phyloP scores from a whole-genome alignment of 2,329 filamentous ascomycete species.

The Pezicula rhizophila region DNA sequence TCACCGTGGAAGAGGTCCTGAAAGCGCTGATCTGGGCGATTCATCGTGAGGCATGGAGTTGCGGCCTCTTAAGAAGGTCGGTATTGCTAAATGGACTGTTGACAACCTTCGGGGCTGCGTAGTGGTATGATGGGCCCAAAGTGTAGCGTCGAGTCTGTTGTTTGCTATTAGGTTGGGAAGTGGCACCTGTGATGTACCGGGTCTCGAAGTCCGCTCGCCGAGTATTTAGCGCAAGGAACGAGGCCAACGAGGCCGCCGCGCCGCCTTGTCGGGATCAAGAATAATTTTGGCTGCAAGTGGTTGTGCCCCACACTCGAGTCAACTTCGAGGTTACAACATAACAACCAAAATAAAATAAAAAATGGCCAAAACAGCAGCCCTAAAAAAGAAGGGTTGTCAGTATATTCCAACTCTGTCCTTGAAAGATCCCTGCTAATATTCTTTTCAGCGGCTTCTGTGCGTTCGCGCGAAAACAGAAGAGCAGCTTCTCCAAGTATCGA shows the following conservation, averaged over 20 bases:
- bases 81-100: no score
- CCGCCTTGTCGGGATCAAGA: not conserved
- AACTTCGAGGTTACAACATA: not conserved
- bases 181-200: not conserved
- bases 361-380: slow-evolving; percentile 29
- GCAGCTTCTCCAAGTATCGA: slow-evolving; percentile 65
- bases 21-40: slow-evolving; percentile 14
- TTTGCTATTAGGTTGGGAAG: not conserved
- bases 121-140: not conserved
- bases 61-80: not conserved
- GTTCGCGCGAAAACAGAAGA: slow-evolving; percentile 70
- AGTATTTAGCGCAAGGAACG: no score
- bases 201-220: no score
- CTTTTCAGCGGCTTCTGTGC: slow-evolving; percentile 45
- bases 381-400: slow-evolving; percentile 25
- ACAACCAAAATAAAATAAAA: slow-evolving; percentile 3
- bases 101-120: not conserved
- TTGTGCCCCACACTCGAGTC: slow-evolving; percentile 2
- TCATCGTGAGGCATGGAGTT: slow-evolving; percentile 26
- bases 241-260: no score
- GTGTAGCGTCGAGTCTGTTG: not conserved
- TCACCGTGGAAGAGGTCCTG: slow-evolving; percentile 24
- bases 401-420: not conserved
- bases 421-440: slow-evolving; percentile 2
- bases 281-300: slow-evolving; percentile 10